Percentiles rank a stretch among this genome's conserved stretches.
phyloP scores from a whole-genome alignment of 495 filamentous ascomycete genomes.

The Paragyromitra xinjiangensis region DNA sequence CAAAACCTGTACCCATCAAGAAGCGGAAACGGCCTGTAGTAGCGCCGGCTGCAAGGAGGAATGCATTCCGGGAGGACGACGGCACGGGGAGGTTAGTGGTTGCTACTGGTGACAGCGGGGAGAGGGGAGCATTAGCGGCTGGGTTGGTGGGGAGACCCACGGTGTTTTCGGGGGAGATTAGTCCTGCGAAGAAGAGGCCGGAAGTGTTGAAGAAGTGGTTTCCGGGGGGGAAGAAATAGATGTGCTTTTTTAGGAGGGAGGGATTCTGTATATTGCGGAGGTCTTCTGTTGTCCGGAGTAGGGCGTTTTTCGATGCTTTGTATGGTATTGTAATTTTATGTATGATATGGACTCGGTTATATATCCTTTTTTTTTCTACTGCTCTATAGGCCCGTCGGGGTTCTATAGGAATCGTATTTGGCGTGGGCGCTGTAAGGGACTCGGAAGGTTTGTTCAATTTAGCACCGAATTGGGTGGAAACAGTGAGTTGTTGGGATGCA shows the following conservation, averaged over 20 bases:
- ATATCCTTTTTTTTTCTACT: not conserved
- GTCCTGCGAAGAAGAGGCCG: slow-evolving; percentile 53
- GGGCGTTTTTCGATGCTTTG: no score
- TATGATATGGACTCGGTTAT: not conserved
- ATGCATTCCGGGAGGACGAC: slow-evolving; percentile 54
- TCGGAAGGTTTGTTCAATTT: no score
- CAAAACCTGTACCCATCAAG: slow-evolving; percentile 10
- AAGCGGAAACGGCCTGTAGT: slow-evolving; percentile 23
- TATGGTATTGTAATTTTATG: no score
- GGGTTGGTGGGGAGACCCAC: slow-evolving; percentile 7
- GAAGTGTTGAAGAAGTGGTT: slow-evolving; percentile 43
- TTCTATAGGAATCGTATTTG: not conserved
- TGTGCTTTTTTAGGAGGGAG: not conserved
- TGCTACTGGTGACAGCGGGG: slow-evolving; percentile 31
- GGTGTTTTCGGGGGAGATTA: slow-evolving; percentile 50
- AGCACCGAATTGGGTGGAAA: no score
- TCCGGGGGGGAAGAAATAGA: slow-evolving; percentile 38
- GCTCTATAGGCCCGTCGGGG: not conserved
- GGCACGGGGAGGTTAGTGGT: slow-evolving; percentile 50
- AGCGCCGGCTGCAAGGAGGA: not conserved
- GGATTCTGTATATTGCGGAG: not conserved
- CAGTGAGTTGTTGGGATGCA: no score
- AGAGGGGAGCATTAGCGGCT: not conserved
- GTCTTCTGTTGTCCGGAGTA: not conserved
- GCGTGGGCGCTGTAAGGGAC: not conserved